These are phyloP conservation scores for Chlorophyllum brunneum DNA, from an alignment of 768 basidiomycete genomes.

Conservation along the genomic window DNA sequence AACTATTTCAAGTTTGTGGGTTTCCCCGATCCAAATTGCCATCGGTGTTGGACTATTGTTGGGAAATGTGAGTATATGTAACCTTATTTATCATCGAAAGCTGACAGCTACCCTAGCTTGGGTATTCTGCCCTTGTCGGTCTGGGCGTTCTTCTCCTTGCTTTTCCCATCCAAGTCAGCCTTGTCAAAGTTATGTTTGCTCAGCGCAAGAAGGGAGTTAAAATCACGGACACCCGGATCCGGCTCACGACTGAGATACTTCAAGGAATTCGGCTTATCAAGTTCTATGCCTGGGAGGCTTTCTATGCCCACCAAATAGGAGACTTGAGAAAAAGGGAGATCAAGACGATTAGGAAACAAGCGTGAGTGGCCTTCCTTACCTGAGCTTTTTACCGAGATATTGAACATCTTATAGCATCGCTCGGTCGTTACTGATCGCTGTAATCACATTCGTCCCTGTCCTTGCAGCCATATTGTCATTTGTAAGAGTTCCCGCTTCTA, in stretches of 20 bases:
- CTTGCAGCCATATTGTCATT: slow-evolving; percentile 48
- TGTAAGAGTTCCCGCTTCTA: slow-evolving; percentile 28
- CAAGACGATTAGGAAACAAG: slow-evolving; percentile 30
- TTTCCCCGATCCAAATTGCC: slow-evolving; percentile 58
- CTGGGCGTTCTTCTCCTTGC: slow-evolving; percentile 51
- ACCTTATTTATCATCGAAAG: neutral
- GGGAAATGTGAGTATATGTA: slow-evolving; percentile 39
- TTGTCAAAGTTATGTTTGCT: slow-evolving; percentile 48
- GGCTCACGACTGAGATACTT: slow-evolving; percentile 63
- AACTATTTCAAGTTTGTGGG: slow-evolving; percentile 42
- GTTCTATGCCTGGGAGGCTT: slow-evolving; percentile 56
- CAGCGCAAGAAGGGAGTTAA: slow-evolving; percentile 55
- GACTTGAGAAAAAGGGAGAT: slow-evolving; percentile 37
- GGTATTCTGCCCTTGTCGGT: slow-evolving; percentile 68
- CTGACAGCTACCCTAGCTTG: slow-evolving; percentile 36
- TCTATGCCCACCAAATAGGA: slow-evolving; percentile 41
- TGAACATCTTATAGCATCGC: slow-evolving; percentile 27
- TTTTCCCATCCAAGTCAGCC: slow-evolving; percentile 53
- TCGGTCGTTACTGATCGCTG: slow-evolving; percentile 34
- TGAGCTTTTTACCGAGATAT: neutral
- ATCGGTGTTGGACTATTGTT: slow-evolving; percentile 62
- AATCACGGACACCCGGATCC: slow-evolving; percentile 63
- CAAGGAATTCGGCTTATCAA: slow-evolving; percentile 68
- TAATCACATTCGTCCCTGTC: slow-evolving; percentile 49
- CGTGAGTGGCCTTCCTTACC: slow-evolving; percentile 25